A percentile compares a stretch with the other conserved stretches of the same genome.
Evolutionary conservation across 768 basidiomycete genomes (phyloP).

Genomic region (Suillus clintonianus): DNA sequence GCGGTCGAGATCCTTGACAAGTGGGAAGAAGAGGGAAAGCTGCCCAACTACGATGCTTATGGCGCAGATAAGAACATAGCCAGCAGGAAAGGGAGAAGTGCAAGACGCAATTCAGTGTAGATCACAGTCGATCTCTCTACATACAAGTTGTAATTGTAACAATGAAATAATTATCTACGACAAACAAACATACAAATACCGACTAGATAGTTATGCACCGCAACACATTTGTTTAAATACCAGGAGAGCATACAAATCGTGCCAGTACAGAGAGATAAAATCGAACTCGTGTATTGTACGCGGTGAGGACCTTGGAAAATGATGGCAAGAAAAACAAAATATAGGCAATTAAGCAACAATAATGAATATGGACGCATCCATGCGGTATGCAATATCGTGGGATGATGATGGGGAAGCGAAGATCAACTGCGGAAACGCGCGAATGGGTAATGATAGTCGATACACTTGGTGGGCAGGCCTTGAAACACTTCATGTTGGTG

Average conservation of each 20-base stretch:
- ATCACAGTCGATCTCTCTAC: not conserved
- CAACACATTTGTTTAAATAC: slow-evolving; percentile 4
- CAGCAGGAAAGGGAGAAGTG: slow-evolving; percentile 69
- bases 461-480: slow-evolving; percentile 1
- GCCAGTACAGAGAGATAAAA: not conserved
- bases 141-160: not conserved
- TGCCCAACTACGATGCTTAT: slow-evolving; percentile 74
- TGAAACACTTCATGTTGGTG: slow-evolving; percentile 1
- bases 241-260: slow-evolving; percentile 2
- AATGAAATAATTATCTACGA: slow-evolving; percentile 6
- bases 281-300: slow-evolving; percentile 2
- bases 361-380: slow-evolving; percentile 27
- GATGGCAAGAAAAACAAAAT: slow-evolving; percentile 3
- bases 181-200: slow-evolving; percentile 6
- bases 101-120: slow-evolving; percentile 71
- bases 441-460: slow-evolving; percentile 4
- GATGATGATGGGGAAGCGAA: not conserved
- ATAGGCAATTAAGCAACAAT: slow-evolving; percentile 37
- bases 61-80: slow-evolving; percentile 44
- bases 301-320: not conserved
- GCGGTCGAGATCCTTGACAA: slow-evolving; percentile 70
- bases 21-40: slow-evolving; percentile 79
- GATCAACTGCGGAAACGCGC: not conserved
- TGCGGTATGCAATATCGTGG: slow-evolving; percentile 3
- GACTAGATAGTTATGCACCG: slow-evolving; percentile 1